phyloP scores from a whole-genome alignment of 2,329 filamentous ascomycete genomes.

The Talaromyces sp. region DNA sequence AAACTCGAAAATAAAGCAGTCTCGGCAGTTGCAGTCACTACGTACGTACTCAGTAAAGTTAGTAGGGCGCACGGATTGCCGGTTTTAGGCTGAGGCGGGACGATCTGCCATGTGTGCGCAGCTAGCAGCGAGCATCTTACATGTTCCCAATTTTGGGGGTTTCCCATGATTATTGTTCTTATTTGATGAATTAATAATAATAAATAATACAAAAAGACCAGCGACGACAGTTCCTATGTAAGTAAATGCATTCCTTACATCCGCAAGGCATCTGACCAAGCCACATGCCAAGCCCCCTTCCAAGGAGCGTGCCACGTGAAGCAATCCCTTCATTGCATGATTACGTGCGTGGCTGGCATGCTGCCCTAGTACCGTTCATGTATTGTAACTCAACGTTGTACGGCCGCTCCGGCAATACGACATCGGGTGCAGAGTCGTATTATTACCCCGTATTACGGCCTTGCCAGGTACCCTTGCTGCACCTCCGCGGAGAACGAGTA shows the following conservation, averaged over 20 bases:
- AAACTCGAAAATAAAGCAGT: not conserved
- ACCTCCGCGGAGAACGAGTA: too few species aligned
- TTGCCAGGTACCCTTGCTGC: too few species aligned
- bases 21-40: not conserved
- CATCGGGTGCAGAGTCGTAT: too few species aligned
- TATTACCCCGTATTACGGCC: too few species aligned
- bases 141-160: not conserved
- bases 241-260: not conserved
- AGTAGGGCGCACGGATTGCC: not conserved
- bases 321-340: not conserved
- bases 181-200: too few species aligned
- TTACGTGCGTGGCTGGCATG: conserved; percentile 1
- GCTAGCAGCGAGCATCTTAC: not conserved
- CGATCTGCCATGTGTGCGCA: not conserved
- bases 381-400: too few species aligned
- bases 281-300: not conserved
- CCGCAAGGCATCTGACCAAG: not conserved
- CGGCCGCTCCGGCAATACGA: too few species aligned
- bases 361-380: too few species aligned
- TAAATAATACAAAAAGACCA: too few species aligned
- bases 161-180: not conserved
- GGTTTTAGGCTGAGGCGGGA: not conserved
- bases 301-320: not conserved
- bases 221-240: too few species aligned
- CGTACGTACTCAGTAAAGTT: too few species aligned